A percentile compares a stretch with the other conserved stretches of the same genome.
Evolutionary conservation across 2,329 filamentous ascomycete species (phyloP).

Genomic region (Teratosphaeria pseudoeucalypti): DNA sequence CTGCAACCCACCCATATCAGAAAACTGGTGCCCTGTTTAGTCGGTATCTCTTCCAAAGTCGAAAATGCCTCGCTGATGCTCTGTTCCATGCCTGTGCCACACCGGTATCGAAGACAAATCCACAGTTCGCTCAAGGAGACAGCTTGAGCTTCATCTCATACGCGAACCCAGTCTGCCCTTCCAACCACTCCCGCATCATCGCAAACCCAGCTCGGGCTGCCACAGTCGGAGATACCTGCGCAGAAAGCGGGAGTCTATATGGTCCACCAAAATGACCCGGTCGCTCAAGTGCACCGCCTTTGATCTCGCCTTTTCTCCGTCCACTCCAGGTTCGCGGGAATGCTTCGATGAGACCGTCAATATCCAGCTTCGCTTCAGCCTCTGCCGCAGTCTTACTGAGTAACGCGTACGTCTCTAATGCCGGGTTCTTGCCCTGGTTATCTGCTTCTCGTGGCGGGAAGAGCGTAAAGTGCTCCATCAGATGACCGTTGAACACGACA

Average conservation of each 20-base stretch:
- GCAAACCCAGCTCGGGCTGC: slow-evolving; percentile 34
- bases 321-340: slow-evolving; percentile 31
- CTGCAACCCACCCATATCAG: neutral
- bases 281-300: slow-evolving; percentile 21
- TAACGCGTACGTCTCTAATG: slow-evolving; percentile 9
- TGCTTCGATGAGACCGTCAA: slow-evolving; percentile 26
- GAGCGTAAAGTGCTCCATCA: slow-evolving; percentile 18
- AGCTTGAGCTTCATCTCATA: slow-evolving; percentile 19
- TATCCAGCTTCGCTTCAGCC: slow-evolving; percentile 17
- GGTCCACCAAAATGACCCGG: slow-evolving; percentile 23
- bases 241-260: slow-evolving; percentile 32
- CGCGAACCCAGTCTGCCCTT: slow-evolving; percentile 9
- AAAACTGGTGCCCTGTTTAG: neutral
- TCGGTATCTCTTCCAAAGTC: neutral
- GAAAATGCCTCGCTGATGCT: neutral
- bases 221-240: slow-evolving; percentile 32
- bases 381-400: slow-evolving; percentile 11
- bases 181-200: slow-evolving; percentile 34
- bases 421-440: slow-evolving; percentile 1
- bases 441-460: slow-evolving; percentile 2
- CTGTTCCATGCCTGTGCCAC: neutral
- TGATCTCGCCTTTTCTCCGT: slow-evolving; percentile 15
- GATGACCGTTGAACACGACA: slow-evolving; percentile 29
- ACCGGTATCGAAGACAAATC: neutral
- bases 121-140: neutral